Evolutionary conservation across 768 basidiomycete species (phyloP).

Genomic region (Cyclocybe aegerita): DNA sequence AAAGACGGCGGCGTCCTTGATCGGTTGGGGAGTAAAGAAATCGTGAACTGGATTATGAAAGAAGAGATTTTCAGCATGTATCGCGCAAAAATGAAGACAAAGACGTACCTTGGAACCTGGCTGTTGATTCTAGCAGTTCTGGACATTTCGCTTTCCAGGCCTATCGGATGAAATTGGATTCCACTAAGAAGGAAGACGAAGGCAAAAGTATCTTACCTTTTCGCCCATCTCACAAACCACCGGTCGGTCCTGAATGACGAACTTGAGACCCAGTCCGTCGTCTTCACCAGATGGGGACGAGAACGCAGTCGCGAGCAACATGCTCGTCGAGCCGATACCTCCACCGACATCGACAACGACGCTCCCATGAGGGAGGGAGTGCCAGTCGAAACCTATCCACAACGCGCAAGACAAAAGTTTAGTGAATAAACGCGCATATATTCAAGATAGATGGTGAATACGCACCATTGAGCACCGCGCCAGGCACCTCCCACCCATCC

Average conservation of each 20-base stretch:
- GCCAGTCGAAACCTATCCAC: conserved; percentile 60
- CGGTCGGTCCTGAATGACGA: conserved; percentile 65
- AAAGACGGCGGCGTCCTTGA: conserved; percentile 57
- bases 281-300: conserved; percentile 21
- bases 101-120: conserved; percentile 49
- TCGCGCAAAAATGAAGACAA: not conserved
- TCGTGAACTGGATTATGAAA: conserved; percentile 52
- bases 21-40: conserved; percentile 69
- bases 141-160: conserved; percentile 63
- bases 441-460: no score
- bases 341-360: conserved; percentile 71
- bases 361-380: conserved; percentile 47
- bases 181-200: not conserved
- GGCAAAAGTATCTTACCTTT: conserved; percentile 31
- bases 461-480: conserved; percentile 55
- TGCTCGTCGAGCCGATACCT: conserved; percentile 55
- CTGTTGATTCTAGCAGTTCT: conserved; percentile 53
- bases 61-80: not conserved
- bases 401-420: not conserved
- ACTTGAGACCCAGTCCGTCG: conserved; percentile 30
- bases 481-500: conserved; percentile 66
- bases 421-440: conserved; percentile 11
- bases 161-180: conserved; percentile 15
- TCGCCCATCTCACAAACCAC: conserved; percentile 55
- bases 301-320: conserved; percentile 36